These are phyloP conservation scores for Dorcoceras hygrometricum DNA, from an alignment of 257 asterid species.

Conservation along the genomic window DNA sequence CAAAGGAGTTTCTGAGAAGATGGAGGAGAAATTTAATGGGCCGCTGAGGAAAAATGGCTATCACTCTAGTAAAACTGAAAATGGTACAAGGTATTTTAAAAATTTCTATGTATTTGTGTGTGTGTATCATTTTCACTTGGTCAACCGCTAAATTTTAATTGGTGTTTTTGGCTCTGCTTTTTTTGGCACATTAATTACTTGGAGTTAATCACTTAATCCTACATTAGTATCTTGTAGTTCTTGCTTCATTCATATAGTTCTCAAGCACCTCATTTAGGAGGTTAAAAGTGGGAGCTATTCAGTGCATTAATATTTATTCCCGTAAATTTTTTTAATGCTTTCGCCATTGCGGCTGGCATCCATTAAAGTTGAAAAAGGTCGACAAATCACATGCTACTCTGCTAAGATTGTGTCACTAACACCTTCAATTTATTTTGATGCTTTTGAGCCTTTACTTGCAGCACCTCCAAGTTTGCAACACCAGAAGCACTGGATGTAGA, in stretches of 20 bases:
- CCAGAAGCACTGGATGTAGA: slow-evolving; percentile 44
- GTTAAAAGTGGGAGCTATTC: background rate
- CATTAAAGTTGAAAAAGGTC: background rate
- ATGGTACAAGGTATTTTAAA: slow-evolving; percentile 51
- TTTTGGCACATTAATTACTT: background rate
- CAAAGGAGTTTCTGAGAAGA: slow-evolving; percentile 39
- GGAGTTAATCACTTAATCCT: background rate
- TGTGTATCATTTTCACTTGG: slow-evolving; percentile 14
- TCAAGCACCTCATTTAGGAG: background rate
- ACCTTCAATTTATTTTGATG: slow-evolving; percentile 18
- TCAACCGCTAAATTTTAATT: background rate
- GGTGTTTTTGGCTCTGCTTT: background rate
- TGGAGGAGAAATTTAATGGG: slow-evolving; percentile 46
- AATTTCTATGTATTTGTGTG: slow-evolving; percentile 7
- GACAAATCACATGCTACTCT: slow-evolving; percentile 3
- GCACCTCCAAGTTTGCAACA: slow-evolving; percentile 40
- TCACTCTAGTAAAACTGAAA: slow-evolving; percentile 31
- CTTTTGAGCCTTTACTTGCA: slow-evolving; percentile 26
- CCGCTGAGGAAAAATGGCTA: slow-evolving; percentile 23
- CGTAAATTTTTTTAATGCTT: background rate
- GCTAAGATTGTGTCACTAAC: background rate
- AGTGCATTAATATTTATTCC: too few species aligned
- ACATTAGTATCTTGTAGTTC: background rate
- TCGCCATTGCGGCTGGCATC: background rate
- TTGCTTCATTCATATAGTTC: background rate